Evolutionary conservation across 306 rosid genomes (phyloP).

Genomic region (Quercus engelmannii): DNA sequence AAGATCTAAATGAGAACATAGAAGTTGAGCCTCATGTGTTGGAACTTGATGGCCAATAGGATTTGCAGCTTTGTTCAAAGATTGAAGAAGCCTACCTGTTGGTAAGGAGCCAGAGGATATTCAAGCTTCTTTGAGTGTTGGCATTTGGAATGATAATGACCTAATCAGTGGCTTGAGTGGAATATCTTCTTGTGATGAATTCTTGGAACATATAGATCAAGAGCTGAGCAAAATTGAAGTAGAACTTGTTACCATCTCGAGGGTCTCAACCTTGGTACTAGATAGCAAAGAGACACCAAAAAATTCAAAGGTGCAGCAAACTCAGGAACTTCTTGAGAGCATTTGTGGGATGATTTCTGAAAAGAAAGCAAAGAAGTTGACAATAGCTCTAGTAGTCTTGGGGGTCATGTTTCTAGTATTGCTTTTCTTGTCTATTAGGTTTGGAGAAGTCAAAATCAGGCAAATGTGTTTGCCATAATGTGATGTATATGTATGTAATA

Average conservation of each 20-base stretch:
- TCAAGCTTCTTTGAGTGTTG: conserved; percentile 14
- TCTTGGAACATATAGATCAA: conserved; percentile 60
- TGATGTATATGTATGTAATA: no score
- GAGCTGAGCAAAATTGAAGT: conserved; percentile 70
- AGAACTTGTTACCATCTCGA: conserved; percentile 58
- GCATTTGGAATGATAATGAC: conserved; percentile 33
- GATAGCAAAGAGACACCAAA: conserved; percentile 53
- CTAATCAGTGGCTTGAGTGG: conserved; percentile 31
- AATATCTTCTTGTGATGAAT: conserved; percentile 52
- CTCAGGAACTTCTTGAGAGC: conserved; percentile 66
- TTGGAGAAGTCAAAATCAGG: no score
- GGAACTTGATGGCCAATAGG: conserved; percentile 31
- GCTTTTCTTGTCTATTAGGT: no score
- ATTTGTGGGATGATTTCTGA: conserved; percentile 9
- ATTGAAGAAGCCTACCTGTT: conserved; percentile 27
- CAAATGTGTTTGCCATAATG: no score
- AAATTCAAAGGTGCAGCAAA: conserved; percentile 63
- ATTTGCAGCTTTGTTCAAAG: conserved; percentile 24
- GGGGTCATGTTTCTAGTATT: no score
- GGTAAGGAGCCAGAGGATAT: conserved; percentile 35
- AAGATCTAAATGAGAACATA: conserved; percentile 24
- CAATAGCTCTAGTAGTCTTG: no score
- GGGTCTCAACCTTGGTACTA: conserved; percentile 57
- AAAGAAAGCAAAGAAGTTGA: no score
- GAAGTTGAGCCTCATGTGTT: conserved; percentile 17